These are phyloP conservation scores for Phytopythium cucurbitacearum DNA, from an alignment of 352 stramenopile species.

Conservation along the genomic window DNA sequence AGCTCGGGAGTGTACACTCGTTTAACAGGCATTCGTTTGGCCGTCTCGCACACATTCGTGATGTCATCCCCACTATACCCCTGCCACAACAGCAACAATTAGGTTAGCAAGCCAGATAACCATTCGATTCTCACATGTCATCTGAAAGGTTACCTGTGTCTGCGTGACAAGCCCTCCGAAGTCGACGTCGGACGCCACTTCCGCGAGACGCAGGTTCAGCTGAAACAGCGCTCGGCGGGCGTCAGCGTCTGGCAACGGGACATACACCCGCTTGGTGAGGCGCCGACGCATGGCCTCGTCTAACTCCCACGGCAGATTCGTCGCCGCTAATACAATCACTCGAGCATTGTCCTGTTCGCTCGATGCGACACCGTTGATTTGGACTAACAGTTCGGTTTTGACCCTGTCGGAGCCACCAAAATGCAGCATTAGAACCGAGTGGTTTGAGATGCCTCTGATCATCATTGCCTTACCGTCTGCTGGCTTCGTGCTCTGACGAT, in stretches of 20 bases:
- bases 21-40: slow-evolving; percentile 82
- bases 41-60: slow-evolving; percentile 54
- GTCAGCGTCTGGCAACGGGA: slow-evolving; percentile 48
- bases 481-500: slow-evolving; percentile 80
- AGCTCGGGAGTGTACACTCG: slow-evolving; percentile 68
- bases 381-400: slow-evolving; percentile 97
- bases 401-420: slow-evolving; percentile 56
- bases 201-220: slow-evolving; percentile 71
- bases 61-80: slow-evolving; percentile 61
- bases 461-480: slow-evolving; percentile 39
- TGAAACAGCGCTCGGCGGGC: slow-evolving; percentile 71
- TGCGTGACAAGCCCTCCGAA: slow-evolving; percentile 59
- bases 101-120: slow-evolving; percentile 6
- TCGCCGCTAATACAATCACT: slow-evolving; percentile 94
- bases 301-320: slow-evolving; percentile 96
- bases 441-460: neutral
- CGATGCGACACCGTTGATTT: slow-evolving; percentile 94
- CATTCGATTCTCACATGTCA: slow-evolving; percentile 1
- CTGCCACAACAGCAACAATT: slow-evolving; percentile 12
- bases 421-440: neutral
- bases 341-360: slow-evolving; percentile 29
- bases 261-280: slow-evolving; percentile 95
- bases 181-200: slow-evolving; percentile 74
- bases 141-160: slow-evolving; percentile 41
- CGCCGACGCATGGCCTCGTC: slow-evolving; percentile 94